Base-by-base conservation (phyloP, 768 basidiomycete genomes). In the Suillus spraguei region DNA sequence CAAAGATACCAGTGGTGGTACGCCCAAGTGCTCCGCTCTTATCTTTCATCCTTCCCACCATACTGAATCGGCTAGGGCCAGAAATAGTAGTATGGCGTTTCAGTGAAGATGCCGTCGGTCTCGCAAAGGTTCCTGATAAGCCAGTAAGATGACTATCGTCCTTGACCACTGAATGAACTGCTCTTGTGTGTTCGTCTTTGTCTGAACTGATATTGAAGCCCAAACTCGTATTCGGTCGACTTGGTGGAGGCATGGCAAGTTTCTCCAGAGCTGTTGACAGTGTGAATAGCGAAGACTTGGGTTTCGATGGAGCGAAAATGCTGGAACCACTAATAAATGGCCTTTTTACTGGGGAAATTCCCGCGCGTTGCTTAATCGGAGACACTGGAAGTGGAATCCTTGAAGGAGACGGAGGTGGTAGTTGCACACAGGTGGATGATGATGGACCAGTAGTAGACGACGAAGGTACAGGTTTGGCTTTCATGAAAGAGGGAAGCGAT, bases 261-360 rank as follows among this genome's bases (percentile, higher is more conserved):
- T 87, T 89, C 70, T 91, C 87, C 33, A 93, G 76, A 3, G 91
- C 91, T 65, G 80, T 82, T 10, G 88, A 85, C 16, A 92, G 78
- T 6, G 82, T 89, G 5, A 85, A 85, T n/a, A 92, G 73, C 0
- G 88, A 84, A 5, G 85, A 68, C 13, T 69, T 67, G 0, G 60
- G 60, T 39, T 67, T 56, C 6, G 60, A 42, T 32, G 41, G 44
- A 16, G 60, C 62, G 35, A 67, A 39, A 38, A 54, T 56, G 8
- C 47, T 63, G 14, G 39, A 20, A 28, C 59, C 59, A 24, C 44
- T 16, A 1, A 49, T 59, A 14, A 46, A 53, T 46, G 56, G 17
- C 10, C 49, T 63, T 46, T 70, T 66, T 32, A 61, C 20, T 16
- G 50, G 59, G 22, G 60, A 63, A 10, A 61, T 60, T 39, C 56